A percentile compares a stretch with the other conserved stretches of the same genome.
These are phyloP conservation scores for Petunia hybrid DNA, from an alignment of 305 asterid species.

Conservation along the genomic window DNA sequence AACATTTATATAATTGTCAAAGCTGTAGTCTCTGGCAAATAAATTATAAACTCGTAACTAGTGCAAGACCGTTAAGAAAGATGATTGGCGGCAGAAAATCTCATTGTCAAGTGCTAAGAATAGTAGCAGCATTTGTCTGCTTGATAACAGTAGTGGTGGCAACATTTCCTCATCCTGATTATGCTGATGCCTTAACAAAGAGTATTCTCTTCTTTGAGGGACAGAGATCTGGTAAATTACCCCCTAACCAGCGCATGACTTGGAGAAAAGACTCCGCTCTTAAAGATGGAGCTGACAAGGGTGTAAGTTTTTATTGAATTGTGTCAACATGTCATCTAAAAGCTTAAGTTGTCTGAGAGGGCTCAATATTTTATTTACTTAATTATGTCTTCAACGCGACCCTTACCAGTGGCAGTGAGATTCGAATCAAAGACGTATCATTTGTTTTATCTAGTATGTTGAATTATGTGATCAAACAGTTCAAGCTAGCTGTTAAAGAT, in stretches of 20 bases:
- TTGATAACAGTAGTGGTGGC: constrained; percentile 5
- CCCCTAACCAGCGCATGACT: constrained; percentile 46
- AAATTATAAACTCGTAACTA: constrained; percentile 17
- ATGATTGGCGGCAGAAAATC: constrained; percentile 27
- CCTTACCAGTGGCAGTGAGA: no score
- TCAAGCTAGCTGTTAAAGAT: no score
- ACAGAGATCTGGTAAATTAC: constrained; percentile 62
- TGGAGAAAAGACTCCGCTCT: constrained; percentile 63
- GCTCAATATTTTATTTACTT: no score
- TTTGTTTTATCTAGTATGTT: no score
- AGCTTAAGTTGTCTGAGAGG: no score
- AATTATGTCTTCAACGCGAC: no score
- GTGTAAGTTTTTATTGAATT: constrained; percentile 38
- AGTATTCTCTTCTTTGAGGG: constrained; percentile 59
- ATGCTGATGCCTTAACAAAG: constrained; percentile 67
- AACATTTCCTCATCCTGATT: constrained; percentile 51
- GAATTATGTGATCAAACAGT: no score
- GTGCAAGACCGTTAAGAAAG: constrained; percentile 1
- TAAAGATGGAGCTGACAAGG: constrained; percentile 44
- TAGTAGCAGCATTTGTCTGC: constrained; percentile 30
- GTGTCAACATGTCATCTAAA: no score
- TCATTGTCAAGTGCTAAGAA: neutral
- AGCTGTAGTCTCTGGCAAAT: neutral
- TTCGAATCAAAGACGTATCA: no score
- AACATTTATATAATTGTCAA: neutral